Conservation (phyloP, 306 rosid genomes). For the Quercus variabilis region DNA sequence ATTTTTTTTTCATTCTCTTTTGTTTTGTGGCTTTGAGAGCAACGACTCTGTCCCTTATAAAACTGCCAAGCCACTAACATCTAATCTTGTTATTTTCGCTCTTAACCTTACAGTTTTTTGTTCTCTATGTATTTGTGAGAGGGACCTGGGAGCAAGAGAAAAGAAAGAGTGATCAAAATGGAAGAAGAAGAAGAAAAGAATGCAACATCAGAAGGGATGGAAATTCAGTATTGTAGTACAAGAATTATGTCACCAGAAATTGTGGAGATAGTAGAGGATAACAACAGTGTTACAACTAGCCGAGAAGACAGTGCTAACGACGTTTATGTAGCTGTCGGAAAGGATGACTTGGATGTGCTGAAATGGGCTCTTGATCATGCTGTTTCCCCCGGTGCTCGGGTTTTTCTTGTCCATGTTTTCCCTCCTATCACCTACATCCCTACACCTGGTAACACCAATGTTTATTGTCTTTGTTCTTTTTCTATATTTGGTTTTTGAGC, state of each 20-base stretch:
- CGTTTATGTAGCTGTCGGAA: constrained; percentile 73
- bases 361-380: constrained; percentile 77
- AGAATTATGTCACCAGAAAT: constrained; percentile 49
- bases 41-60: constrained; percentile 36
- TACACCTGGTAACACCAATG: constrained; percentile 57
- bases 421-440: constrained; percentile 61
- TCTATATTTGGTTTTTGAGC: neutral
- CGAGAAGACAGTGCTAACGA: constrained; percentile 38
- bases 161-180: constrained; percentile 27
- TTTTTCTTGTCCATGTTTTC: constrained; percentile 74
- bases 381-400: constrained; percentile 47
- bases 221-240: constrained; percentile 12
- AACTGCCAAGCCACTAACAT: constrained; percentile 31
- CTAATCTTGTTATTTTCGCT: constrained; percentile 32
- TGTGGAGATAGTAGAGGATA: constrained; percentile 56
- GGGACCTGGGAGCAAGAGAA: constrained; percentile 4
- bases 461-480: neutral
- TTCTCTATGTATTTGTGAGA: constrained; percentile 4
- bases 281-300: constrained; percentile 26
- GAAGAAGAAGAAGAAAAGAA: constrained; percentile 41
- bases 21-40: constrained; percentile 44
- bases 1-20: neutral
- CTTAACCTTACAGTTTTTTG: constrained; percentile 9
- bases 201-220: constrained; percentile 36
- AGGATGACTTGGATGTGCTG: constrained; percentile 60